phyloP scores from a whole-genome alignment of 768 basidiomycete genomes.

The Coprinopsis sp. region DNA sequence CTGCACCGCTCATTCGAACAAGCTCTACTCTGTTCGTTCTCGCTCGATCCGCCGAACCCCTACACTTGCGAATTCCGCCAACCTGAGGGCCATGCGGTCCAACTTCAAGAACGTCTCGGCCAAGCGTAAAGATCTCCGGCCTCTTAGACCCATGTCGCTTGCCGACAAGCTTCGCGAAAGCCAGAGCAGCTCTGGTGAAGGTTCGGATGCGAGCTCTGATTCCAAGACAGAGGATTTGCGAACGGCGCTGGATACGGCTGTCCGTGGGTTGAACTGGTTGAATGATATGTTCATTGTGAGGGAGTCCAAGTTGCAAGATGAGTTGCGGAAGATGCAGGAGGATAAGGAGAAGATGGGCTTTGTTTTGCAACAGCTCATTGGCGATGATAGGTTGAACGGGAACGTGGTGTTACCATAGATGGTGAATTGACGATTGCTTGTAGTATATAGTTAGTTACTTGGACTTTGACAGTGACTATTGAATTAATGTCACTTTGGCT shows the following conservation, averaged over 20 bases:
- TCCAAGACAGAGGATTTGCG: slow-evolving; percentile 61
- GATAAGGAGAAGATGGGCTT: slow-evolving; percentile 67
- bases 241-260: slow-evolving; percentile 60
- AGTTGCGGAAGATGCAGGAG: slow-evolving; percentile 59
- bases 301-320: slow-evolving; percentile 65
- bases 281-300: slow-evolving; percentile 64
- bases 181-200: slow-evolving; percentile 43
- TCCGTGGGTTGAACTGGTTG: slow-evolving; percentile 61
- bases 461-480: too few relatives aligned
- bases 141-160: slow-evolving; percentile 36
- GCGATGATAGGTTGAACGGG: too few relatives aligned
- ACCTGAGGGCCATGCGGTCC: slow-evolving; percentile 48
- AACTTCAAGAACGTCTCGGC: slow-evolving; percentile 58
- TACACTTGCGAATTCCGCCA: slow-evolving; percentile 38
- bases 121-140: slow-evolving; percentile 45
- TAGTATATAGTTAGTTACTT: too few relatives aligned
- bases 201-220: slow-evolving; percentile 50
- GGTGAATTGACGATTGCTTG: too few relatives aligned
- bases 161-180: slow-evolving; percentile 46
- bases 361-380: slow-evolving; percentile 60
- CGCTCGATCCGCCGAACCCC: slow-evolving; percentile 63
- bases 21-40: slow-evolving; percentile 59
- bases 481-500: too few relatives aligned
- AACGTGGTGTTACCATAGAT: too few relatives aligned
- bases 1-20: slow-evolving; percentile 72